A percentile compares a stretch with the other conserved stretches of the same genome.
These are phyloP conservation scores for Tieghemostelium lacteum DNA, from an alignment of 78 protist genomes.

Conservation along the genomic window DNA sequence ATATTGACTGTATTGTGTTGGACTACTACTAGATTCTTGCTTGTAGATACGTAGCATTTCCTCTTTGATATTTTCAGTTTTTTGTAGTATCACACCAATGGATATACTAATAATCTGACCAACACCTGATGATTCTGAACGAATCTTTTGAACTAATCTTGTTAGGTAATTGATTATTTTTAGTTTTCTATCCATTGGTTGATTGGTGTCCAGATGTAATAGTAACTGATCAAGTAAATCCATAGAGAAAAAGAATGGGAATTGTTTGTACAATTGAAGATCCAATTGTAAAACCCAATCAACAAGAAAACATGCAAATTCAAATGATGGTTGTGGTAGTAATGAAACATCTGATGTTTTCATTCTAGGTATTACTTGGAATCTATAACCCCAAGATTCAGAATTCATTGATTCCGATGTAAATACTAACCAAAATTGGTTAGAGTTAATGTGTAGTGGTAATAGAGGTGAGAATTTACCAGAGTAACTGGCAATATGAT, in stretches of 20 bases:
- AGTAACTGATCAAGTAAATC: slow-evolving; percentile 22
- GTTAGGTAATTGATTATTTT: slow-evolving; percentile 50
- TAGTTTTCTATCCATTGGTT: slow-evolving; percentile 54
- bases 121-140: neutral
- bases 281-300: slow-evolving; percentile 69
- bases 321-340: slow-evolving; percentile 52
- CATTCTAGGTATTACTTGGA: slow-evolving; percentile 54
- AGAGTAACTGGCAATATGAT: slow-evolving; percentile 29
- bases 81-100: neutral
- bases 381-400: slow-evolving; percentile 66
- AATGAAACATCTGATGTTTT: slow-evolving; percentile 29
- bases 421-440: slow-evolving; percentile 47
- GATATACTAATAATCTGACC: neutral
- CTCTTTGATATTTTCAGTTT: slow-evolving; percentile 32
- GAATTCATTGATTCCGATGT: slow-evolving; percentile 22
- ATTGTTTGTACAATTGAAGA: neutral
- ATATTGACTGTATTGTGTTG: slow-evolving; percentile 21
- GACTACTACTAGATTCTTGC: slow-evolving; percentile 1
- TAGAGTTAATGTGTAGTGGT: slow-evolving; percentile 12
- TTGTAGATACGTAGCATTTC: slow-evolving; percentile 43
- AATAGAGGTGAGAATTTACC: slow-evolving; percentile 37
- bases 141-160: slow-evolving; percentile 12
- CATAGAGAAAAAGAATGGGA: slow-evolving; percentile 12
- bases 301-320: slow-evolving; percentile 46
- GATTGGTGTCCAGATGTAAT: slow-evolving; percentile 1